Evolutionary conservation across 768 basidiomycete species (phyloP).

Genomic region (Boletus rufocinnamomeus): DNA sequence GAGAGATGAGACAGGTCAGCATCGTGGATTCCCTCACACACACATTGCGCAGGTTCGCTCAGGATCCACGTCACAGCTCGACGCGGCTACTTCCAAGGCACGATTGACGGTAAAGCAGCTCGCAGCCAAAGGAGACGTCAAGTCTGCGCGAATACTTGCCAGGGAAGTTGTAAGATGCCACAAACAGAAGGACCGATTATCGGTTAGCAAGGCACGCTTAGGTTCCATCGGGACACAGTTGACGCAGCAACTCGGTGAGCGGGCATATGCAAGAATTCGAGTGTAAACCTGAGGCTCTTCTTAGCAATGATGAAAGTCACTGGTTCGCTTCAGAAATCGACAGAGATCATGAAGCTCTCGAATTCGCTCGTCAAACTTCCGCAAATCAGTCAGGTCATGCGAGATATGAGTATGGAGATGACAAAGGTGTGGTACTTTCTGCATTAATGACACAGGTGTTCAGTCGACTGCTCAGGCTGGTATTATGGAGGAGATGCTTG

Average conservation of each 20-base stretch:
- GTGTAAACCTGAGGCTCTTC: neutral
- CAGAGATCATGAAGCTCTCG: conserved; percentile 99
- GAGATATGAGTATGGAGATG: conserved; percentile 99
- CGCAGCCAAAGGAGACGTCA: conserved; percentile 87
- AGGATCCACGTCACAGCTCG: conserved; percentile 55
- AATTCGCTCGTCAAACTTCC: conserved; percentile 90
- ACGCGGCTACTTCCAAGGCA: conserved; percentile 78
- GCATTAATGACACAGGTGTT: conserved; percentile 1
- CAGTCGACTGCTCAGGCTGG: conserved; percentile 66
- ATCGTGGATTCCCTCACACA: conserved; percentile 12
- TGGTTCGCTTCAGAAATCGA: conserved; percentile 95
- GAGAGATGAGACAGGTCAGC: conserved; percentile 94
- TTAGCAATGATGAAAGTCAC: conserved; percentile 96
- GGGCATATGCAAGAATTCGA: neutral
- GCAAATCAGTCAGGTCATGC: conserved; percentile 90
- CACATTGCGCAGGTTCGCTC: conserved; percentile 16
- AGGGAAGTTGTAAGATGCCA: conserved; percentile 92
- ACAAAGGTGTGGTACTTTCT: conserved; percentile 70
- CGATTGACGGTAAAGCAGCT: conserved; percentile 81
- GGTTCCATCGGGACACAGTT: conserved; percentile 90
- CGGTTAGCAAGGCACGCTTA: conserved; percentile 89
- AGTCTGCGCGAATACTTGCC: conserved; percentile 90
- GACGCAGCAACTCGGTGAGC: conserved; percentile 87
- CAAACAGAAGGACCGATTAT: conserved; percentile 91
- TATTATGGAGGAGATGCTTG: conserved; percentile 97